Conservation (phyloP, 805 yeast genomes). For the Diddensiella santjacobensis region DNA sequence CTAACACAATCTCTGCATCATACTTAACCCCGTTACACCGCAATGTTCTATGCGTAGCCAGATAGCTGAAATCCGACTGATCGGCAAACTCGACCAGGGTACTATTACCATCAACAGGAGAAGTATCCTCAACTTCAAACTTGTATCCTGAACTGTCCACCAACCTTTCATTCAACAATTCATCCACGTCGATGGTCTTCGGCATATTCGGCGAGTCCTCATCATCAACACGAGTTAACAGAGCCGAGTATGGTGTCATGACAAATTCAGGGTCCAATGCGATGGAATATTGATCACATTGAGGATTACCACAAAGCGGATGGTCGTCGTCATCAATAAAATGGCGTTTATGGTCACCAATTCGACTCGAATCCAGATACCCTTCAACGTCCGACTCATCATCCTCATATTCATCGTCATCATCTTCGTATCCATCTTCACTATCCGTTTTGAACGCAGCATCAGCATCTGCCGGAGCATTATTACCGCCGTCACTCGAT, state of each 20-base stretch:
- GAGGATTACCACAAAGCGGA: constrained; percentile 9
- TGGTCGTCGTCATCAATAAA: constrained; percentile 2
- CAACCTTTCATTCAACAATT: too few relatives aligned
- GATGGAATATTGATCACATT: constrained; percentile 6
- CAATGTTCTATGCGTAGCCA: neutral
- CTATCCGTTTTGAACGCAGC: constrained; percentile 7
- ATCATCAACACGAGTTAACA: neutral
- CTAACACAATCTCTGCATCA: neutral
- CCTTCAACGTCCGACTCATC: too few relatives aligned
- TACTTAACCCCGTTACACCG: neutral
- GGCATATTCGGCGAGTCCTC: neutral
- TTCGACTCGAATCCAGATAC: too few relatives aligned
- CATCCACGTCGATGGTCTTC: neutral
- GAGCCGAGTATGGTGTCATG: constrained; percentile 3
- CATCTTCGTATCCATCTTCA: neutral
- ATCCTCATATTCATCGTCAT: too few relatives aligned
- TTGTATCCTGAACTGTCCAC: neutral
- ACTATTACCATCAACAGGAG: neutral
- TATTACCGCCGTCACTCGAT: neutral
- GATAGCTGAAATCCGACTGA: neutral
- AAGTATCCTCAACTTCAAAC: neutral
- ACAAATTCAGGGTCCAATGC: constrained; percentile 4
- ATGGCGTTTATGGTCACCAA: too few relatives aligned
- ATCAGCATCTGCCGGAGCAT: neutral
- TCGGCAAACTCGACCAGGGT: neutral